Base-by-base conservation (phyloP, 176 grass and related monocot genomes). In the Chrysopogon serrulatus region DNA sequence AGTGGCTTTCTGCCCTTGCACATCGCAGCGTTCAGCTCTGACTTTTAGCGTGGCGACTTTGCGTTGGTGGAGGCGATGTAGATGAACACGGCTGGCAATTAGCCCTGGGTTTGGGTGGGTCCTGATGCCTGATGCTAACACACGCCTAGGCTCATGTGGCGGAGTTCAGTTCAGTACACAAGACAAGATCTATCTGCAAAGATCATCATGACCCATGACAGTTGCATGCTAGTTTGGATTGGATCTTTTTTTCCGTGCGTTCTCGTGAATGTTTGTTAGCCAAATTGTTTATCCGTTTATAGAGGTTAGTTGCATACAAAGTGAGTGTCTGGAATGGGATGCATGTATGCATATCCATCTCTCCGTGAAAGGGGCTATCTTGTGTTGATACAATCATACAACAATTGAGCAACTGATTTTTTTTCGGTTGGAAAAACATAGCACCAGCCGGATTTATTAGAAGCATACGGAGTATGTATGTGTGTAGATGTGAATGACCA, bases 1-100 rank as follows among this genome's bases (percentile, higher is more conserved):
- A 86, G 88, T 66, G 79, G 59, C 44, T 90, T 86, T n/a, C n/a
- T 86, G 74, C 44, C 44, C 79, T 86, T 86, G 74, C 44, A 66
- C 84, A 83, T 48, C 73, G 28, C 32, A 30, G 73, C 43, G 83
- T 57, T 59, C 43, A 69, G 42, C 53, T 48, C 73, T 72, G 34
- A 18, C 76, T 79, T 83, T 61, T 74, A 6, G 18, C 49, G 57
- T 86, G 88, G 79, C 84, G 56, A 31, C 79, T 90, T 90, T 90
- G 47, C 45, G 68, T 59, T 83, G 43, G 83, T 86, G 79, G 83
- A 78, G 79, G 65, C 17, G 56, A 66, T 83, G 79, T 73, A 59
- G 73, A 86, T 79, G 72, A 86, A 86, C 79, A 86, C 72, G 56
- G 56, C 59, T 78, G 11, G 60, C 79, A 44, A 76, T 43, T 45